Evolutionary conservation across 371 early-diverging fungal species (phyloP), one percentile per base, ranked within the genome.

Genomic region (Blakeslea trispora): DNA sequence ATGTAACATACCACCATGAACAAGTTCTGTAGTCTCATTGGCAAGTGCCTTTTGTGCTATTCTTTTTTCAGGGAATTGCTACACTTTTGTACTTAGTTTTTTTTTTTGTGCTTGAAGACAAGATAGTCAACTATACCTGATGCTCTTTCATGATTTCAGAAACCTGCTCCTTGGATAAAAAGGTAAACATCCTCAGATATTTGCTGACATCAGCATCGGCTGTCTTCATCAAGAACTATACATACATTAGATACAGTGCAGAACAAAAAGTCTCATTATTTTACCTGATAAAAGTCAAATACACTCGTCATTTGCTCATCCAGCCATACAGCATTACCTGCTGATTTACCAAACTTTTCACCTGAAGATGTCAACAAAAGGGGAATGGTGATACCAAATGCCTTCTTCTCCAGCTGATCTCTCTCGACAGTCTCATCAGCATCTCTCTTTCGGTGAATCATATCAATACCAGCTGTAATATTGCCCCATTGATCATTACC

Each of bases 401-500:
- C 93, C 8, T 59, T 61, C 21, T 69, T 53, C 1, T 59, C 19
- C 47, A 59, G 9, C 46, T 64, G 55, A 55, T 73, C 56, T 52
- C 35, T 34, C 55, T 60, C 48, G 53, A 63, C 41, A 53, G 64
- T 52, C 56, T 53, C 46, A 18, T 59, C 63, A 1, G 35, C 19
- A 32, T 42, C 45, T 53, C 61, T 56, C 55, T 83, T 79, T 54
- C 84, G 87, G 50, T 83, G 80, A 42, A 97, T 95, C 65, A 96
- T 66, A 41, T 97, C 97, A 34, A 94, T 91, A 23, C 98, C 98
- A 0, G 97, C 91, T 0, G 88, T 85, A 55, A 97, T 97, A 64
- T 97, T 97, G 2, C 98, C 98, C 97, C 97, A 96, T 65, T 97
- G 98, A 64, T 97, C 98, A 57, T 87, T 91, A n/a, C 98, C 98